Conservation (phyloP, 495 filamentous ascomycete genomes). For the Penicillium canariense region DNA sequence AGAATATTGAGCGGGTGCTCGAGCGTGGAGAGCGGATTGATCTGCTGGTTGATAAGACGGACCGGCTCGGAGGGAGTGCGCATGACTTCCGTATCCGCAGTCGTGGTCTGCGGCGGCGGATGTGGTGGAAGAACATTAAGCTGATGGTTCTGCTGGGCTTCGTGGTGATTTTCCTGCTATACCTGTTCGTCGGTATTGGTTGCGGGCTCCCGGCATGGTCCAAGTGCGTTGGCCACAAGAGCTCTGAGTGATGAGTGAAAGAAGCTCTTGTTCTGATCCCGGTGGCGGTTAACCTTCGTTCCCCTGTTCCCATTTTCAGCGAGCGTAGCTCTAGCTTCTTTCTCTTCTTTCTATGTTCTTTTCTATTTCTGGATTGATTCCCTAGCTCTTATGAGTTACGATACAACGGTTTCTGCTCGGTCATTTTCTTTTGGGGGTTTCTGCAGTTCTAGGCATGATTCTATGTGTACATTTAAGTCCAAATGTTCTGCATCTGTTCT, state of each 20-base stretch:
- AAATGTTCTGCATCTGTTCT: conserved; percentile 4
- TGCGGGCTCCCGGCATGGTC: conserved; percentile 67
- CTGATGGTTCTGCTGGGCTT: conserved; percentile 81
- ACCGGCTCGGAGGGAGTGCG: conserved; percentile 79
- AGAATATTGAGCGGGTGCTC: conserved; percentile 95
- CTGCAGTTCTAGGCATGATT: neutral
- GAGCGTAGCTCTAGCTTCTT: conserved; percentile 7
- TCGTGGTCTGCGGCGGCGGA: conserved; percentile 77
- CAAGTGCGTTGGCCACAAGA: conserved; percentile 42
- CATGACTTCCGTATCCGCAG: conserved; percentile 86
- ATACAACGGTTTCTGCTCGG: conserved; percentile 6
- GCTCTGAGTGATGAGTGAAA: conserved; percentile 2
- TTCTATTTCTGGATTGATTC: conserved; percentile 3
- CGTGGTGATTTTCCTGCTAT: conserved; percentile 81
- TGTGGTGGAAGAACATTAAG: conserved; percentile 99
- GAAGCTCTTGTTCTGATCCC: too few species aligned
- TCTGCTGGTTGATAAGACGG: conserved; percentile 95
- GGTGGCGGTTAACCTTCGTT: neutral
- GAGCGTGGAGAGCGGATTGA: conserved; percentile 96
- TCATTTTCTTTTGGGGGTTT: neutral
- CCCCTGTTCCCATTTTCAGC: too few species aligned
- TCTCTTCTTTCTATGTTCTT: conserved; percentile 3
- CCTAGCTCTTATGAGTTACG: conserved; percentile 17
- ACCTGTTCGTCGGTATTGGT: conserved; percentile 70
- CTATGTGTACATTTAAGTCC: conserved; percentile 15